These are phyloP conservation scores for Anastatica hierochuntica DNA, from an alignment of 345 rosid species.

Conservation along the genomic window DNA sequence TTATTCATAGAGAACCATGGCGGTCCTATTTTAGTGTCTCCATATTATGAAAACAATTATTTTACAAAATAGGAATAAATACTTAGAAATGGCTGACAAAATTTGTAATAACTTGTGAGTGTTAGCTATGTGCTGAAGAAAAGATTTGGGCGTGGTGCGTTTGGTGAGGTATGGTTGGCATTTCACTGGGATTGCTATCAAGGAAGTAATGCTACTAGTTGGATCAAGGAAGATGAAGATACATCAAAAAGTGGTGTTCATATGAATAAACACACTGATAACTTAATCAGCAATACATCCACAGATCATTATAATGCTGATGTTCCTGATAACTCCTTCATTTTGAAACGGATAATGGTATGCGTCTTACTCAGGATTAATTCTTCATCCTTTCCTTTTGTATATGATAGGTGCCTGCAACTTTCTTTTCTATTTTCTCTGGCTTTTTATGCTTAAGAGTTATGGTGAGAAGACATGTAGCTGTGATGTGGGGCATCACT, in stretches of 20 bases:
- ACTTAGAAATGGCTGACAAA: not conserved
- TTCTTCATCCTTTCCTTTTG: not conserved
- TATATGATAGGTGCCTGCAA: conserved; percentile 1
- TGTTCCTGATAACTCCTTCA: conserved; percentile 42
- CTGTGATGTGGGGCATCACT: conserved; percentile 11
- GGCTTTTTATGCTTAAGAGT: conserved; percentile 7
- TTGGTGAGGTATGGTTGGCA: conserved; percentile 96
- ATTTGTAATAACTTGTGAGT: conserved; percentile 15
- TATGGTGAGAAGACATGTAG: conserved; percentile 2
- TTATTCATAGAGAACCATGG: conserved; percentile 3
- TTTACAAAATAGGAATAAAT: not conserved
- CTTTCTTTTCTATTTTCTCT: not conserved
- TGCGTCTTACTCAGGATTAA: not conserved
- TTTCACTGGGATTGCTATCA: conserved; percentile 70
- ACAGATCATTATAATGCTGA: conserved; percentile 30
- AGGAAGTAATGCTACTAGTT: conserved; percentile 35
- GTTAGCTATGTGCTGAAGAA: conserved; percentile 72
- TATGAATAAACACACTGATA: conserved; percentile 20
- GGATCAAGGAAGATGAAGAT: conserved; percentile 33
- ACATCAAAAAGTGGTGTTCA: conserved; percentile 24
- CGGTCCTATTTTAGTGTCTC: not conserved
- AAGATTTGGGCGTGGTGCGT: conserved; percentile 84
- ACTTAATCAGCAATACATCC: conserved; percentile 30
- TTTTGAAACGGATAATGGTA: conserved; percentile 95
- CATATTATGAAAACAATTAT: not conserved